A percentile compares a stretch with the other conserved stretches of the same genome.
Conservation (phyloP, 139 green algal species). For the Yamagishiella unicocca region DNA sequence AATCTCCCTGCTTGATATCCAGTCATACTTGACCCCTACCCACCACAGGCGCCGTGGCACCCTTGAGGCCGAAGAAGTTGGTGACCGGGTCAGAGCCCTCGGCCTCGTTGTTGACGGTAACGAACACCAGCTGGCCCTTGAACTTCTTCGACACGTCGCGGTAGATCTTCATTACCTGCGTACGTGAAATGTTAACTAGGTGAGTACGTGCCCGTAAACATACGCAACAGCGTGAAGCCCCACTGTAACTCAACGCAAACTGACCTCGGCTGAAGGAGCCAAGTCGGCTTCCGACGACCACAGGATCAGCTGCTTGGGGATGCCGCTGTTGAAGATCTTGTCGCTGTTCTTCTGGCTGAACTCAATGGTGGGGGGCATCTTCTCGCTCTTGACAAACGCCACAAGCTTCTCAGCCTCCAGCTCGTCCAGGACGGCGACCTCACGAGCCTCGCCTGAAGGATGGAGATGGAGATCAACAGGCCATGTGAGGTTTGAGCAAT, state of each 20-base stretch:
- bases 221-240: too few species aligned
- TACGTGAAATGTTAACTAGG: too few species aligned
- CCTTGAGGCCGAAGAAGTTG: slow-evolving; percentile 88
- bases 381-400: slow-evolving; percentile 76
- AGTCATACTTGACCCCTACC: too few species aligned
- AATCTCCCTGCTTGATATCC: too few species aligned
- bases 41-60: slow-evolving; percentile 54
- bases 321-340: slow-evolving; percentile 87
- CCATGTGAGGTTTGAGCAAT: too few species aligned
- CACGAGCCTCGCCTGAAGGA: slow-evolving; percentile 44
- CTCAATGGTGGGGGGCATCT: slow-evolving; percentile 79
- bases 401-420: slow-evolving; percentile 18
- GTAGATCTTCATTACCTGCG: slow-evolving; percentile 44
- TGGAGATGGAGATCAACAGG: too few species aligned
- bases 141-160: slow-evolving; percentile 49
- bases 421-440: slow-evolving; percentile 27
- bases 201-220: too few species aligned
- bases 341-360: slow-evolving; percentile 79
- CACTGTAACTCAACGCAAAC: background rate
- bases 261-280: slow-evolving; percentile 6
- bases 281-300: slow-evolving; percentile 43
- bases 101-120: slow-evolving; percentile 67
- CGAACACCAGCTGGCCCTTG: slow-evolving; percentile 81
- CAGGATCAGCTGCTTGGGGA: slow-evolving; percentile 77
- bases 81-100: slow-evolving; percentile 70